Conservation (phyloP, 441 rosid genomes). For the Breynia disticha region DNA sequence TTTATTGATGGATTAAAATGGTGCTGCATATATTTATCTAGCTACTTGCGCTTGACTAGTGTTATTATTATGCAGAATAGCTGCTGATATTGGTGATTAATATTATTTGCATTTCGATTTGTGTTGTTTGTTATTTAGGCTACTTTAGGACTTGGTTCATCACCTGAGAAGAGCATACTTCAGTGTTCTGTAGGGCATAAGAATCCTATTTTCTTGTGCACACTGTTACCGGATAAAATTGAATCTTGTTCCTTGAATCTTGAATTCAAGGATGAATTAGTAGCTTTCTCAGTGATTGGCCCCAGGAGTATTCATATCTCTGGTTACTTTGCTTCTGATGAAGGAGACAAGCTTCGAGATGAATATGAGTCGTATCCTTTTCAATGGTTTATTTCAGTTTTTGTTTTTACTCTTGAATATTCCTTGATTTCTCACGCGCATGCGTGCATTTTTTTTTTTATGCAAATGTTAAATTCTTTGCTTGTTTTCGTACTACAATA, state of each 20-base stretch:
- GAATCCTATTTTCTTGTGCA: conserved; percentile 57
- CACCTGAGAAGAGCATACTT: conserved; percentile 49
- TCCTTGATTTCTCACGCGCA: background rate
- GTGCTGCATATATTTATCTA: no score
- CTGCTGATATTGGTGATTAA: background rate
- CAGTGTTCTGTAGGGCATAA: conserved; percentile 62
- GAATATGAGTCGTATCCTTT: conserved; percentile 77
- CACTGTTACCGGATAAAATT: conserved; percentile 54
- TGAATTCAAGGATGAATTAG: conserved; percentile 55
- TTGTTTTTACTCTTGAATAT: background rate
- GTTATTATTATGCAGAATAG: no score
- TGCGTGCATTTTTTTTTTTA: background rate
- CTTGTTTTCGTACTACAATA: conserved; percentile 30
- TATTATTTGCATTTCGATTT: background rate
- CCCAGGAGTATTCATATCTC: conserved; percentile 68
- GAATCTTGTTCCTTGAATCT: conserved; percentile 77
- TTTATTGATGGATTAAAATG: no score
- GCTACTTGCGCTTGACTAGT: no score
- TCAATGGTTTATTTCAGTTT: background rate
- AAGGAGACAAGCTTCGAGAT: conserved; percentile 38
- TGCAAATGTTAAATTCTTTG: background rate
- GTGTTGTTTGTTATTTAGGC: conserved; percentile 37
- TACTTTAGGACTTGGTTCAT: conserved; percentile 69
- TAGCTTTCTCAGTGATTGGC: conserved; percentile 69
- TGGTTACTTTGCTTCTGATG: conserved; percentile 58